These are phyloP conservation scores for Ceratocystis cubensis DNA, from an alignment of 2,329 filamentous ascomycete genomes.

Conservation along the genomic window DNA sequence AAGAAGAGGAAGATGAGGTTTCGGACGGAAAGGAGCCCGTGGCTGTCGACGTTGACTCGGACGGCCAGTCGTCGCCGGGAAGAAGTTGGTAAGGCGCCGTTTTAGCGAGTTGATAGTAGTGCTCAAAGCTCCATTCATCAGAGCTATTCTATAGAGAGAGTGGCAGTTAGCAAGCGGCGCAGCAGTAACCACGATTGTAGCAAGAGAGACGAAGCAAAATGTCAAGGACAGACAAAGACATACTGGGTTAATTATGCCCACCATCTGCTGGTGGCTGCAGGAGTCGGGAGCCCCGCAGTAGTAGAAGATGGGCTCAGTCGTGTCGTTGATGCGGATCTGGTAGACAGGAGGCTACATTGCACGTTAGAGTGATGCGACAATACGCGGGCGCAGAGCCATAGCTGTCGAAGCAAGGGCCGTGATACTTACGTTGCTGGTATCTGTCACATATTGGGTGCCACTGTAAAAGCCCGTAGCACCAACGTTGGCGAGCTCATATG, in stretches of 20 bases:
- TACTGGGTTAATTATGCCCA: constrained; percentile 63
- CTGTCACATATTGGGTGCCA: constrained; percentile 36
- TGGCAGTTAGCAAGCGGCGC: constrained; percentile 16
- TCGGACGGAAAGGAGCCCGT: constrained; percentile 19
- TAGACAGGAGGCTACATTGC: constrained; percentile 32
- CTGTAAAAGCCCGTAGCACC: constrained; percentile 43
- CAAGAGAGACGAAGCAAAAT: not conserved
- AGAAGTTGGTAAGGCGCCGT: constrained; percentile 40
- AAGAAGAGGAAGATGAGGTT: constrained; percentile 19
- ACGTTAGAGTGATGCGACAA: not conserved
- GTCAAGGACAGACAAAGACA: constrained; percentile 21
- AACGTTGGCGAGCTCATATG: constrained; percentile 41
- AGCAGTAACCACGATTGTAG: not conserved
- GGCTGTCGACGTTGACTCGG: constrained; percentile 29
- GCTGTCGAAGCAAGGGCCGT: not conserved
- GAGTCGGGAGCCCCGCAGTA: constrained; percentile 57
- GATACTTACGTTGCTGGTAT: constrained; percentile 34
- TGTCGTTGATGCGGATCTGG: constrained; percentile 42
- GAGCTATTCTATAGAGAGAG: constrained; percentile 6
- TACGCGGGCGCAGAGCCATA: not conserved
- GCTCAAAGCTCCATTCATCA: constrained; percentile 32
- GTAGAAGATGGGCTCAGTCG: constrained; percentile 46
- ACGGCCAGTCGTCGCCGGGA: constrained; percentile 44
- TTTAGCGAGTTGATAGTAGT: constrained; percentile 37
- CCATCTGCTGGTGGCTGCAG: constrained; percentile 55